phyloP scores from a whole-genome alignment of 768 basidiomycete genomes.

The Austroboletus festivus region DNA sequence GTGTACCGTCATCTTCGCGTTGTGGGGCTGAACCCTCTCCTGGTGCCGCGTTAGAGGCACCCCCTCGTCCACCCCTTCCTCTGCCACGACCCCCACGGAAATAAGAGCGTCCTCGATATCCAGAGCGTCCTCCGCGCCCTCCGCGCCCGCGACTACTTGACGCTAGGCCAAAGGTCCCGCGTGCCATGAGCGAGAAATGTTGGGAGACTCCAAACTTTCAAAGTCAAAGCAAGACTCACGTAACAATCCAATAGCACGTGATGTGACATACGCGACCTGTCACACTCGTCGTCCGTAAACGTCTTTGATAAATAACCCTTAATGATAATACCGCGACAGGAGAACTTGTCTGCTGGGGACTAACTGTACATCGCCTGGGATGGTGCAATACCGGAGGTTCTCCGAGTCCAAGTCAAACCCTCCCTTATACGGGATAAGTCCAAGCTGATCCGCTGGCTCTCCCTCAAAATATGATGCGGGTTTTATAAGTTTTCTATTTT shows the following conservation, averaged over 20 bases:
- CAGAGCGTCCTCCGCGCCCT: constrained; percentile 39
- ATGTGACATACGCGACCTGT: constrained; percentile 27
- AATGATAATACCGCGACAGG: too few species aligned
- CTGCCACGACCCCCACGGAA: constrained; percentile 51
- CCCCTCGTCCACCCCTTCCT: constrained; percentile 39
- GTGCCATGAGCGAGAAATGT: constrained; percentile 31
- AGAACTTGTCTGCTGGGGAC: too few species aligned
- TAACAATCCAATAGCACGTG: constrained; percentile 14
- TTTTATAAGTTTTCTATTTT: too few species aligned
- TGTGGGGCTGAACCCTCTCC: constrained; percentile 52
- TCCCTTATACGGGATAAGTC: too few species aligned
- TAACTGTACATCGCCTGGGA: too few species aligned
- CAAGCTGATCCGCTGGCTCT: too few species aligned
- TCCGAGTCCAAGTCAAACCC: too few species aligned
- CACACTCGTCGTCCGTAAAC: too few species aligned
- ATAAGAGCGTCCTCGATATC: constrained; percentile 29
- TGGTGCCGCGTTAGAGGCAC: constrained; percentile 29
- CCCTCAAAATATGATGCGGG: too few species aligned
- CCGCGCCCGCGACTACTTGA: constrained; percentile 41
- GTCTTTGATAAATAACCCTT: too few species aligned
- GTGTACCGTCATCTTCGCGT: constrained; percentile 88
- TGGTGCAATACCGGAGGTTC: too few species aligned
- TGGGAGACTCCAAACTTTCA: too few species aligned
- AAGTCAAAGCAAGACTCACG: constrained; percentile 5
- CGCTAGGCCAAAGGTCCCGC: constrained; percentile 56